Conservation (phyloP, 2,329 filamentous ascomycete genomes). For the Cadophora malorum region DNA sequence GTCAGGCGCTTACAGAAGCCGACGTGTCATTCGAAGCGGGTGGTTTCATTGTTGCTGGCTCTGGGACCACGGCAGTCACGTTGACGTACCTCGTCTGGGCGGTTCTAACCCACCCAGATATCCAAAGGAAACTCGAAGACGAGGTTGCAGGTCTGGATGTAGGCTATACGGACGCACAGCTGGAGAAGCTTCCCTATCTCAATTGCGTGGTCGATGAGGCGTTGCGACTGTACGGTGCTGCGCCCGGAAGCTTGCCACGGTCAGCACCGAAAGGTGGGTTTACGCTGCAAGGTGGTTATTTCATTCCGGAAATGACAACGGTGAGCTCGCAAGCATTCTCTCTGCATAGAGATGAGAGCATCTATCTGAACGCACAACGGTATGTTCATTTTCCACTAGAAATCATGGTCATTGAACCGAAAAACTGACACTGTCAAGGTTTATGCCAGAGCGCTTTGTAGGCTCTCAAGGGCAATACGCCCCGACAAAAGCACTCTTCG, state of each 20-base stretch:
- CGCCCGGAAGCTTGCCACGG: constrained; percentile 1
- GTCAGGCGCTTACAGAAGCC: constrained; percentile 5
- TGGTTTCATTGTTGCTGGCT: constrained; percentile 46
- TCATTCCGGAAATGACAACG: background rate
- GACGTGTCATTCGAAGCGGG: constrained; percentile 19
- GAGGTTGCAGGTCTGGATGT: constrained; percentile 11
- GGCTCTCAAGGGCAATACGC: background rate
- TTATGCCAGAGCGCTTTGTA: background rate
- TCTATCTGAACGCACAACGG: background rate
- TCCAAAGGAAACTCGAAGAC: constrained; percentile 1
- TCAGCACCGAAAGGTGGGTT: background rate
- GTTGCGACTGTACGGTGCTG: constrained; percentile 1
- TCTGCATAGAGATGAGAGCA: constrained; percentile 1
- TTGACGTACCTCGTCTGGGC: constrained; percentile 41
- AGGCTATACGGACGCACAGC: background rate
- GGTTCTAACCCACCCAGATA: constrained; percentile 16
- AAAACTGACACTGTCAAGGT: no score
- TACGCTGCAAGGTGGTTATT: background rate
- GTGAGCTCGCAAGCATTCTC: background rate
- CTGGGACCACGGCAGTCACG: constrained; percentile 50
- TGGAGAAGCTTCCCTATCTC: background rate
- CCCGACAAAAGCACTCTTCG: background rate
- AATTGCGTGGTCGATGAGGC: constrained; percentile 1
- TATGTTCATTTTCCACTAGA: background rate
- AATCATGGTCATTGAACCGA: no score